Base-by-base conservation (phyloP, 805 yeast genomes). In the Tetrapisispora fleetii region DNA sequence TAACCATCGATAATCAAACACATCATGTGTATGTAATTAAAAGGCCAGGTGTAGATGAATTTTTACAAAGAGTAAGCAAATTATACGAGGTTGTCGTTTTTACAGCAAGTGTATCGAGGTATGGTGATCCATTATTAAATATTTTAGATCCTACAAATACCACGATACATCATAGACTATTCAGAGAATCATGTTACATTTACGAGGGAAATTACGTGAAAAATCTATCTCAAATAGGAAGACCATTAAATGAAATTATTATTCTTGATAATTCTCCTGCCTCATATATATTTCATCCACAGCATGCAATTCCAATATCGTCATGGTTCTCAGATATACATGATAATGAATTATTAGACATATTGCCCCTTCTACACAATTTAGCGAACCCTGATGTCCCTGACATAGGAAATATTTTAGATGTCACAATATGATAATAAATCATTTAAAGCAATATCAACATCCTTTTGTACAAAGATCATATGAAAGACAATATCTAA, bases 271-370 rank as follows among this genome's bases (percentile, higher is more conserved):
- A 93, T 67, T 90, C 98, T 2, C 98, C 99, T 1, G 96, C 98
- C 3, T 87, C 96, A n/a, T 93, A 93, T 67, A 82, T 91, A 49
- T 86, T 93, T 74, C 98, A 93, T 64, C 99, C 99, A 19, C 95
- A 88, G 66, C 96, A 93, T 70, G 95, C 98, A 9, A 84, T 93
- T 28, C 99, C 99, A 22, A 86, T 93, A 28, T 86, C 96, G 55
- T 83, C 93, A 65, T 93, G 99, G 99, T 93, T 93, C 73, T 86
- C 96, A 56, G 99, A 93, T 68, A 81, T 93, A 28, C 99, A 93
- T 66, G 99, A 93, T 67, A 90, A 90, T 64, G 99, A 93, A 73
- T 74, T 93, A 58, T 67, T 86, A 52, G 99, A 93, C 67, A 79
- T 93, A 67, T 70, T 93, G 48, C 99, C 98, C 14, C 80, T 93